Conservation (phyloP, 768 basidiomycete genomes). For the Phaeolepiota aurea region DNA sequence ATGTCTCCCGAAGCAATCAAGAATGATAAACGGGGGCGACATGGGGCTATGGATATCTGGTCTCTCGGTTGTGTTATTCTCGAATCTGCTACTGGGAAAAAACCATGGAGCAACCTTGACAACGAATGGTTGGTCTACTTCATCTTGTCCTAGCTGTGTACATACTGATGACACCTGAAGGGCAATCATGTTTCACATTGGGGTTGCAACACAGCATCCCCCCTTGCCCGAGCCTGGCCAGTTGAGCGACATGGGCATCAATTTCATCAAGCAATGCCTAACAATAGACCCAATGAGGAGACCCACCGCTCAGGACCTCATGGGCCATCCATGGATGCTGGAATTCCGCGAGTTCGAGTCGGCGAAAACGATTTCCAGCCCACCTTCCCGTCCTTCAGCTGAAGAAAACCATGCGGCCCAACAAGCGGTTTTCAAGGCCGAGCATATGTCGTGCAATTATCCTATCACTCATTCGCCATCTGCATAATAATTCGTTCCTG, state of each 20-base stretch:
- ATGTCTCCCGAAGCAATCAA: constrained; percentile 99
- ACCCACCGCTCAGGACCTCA: constrained; percentile 78
- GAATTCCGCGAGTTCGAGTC: constrained; percentile 73
- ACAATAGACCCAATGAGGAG: constrained; percentile 79
- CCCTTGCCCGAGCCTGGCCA: constrained; percentile 89
- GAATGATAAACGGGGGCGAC: constrained; percentile 78
- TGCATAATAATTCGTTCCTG: too few species aligned
- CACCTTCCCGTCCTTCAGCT: constrained; percentile 33
- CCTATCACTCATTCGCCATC: constrained; percentile 29
- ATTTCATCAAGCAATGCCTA: constrained; percentile 89
- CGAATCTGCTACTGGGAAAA: constrained; percentile 92
- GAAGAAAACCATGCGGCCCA: constrained; percentile 48
- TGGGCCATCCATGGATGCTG: constrained; percentile 87
- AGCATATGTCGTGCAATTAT: constrained; percentile 42
- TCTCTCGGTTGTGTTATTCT: constrained; percentile 95
- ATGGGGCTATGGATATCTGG: constrained; percentile 99
- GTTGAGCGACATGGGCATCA: constrained; percentile 82
- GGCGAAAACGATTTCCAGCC: constrained; percentile 43
- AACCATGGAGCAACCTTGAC: constrained; percentile 98
- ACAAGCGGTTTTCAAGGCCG: constrained; percentile 48
- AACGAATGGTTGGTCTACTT: constrained; percentile 71
- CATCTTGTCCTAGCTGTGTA: background rate
- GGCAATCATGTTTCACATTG: constrained; percentile 99
- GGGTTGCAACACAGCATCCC: constrained; percentile 93
- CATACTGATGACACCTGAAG: constrained; percentile 27